Conservation (phyloP, 345 rosid genomes). For the Erysimum cheiranthoides region DNA sequence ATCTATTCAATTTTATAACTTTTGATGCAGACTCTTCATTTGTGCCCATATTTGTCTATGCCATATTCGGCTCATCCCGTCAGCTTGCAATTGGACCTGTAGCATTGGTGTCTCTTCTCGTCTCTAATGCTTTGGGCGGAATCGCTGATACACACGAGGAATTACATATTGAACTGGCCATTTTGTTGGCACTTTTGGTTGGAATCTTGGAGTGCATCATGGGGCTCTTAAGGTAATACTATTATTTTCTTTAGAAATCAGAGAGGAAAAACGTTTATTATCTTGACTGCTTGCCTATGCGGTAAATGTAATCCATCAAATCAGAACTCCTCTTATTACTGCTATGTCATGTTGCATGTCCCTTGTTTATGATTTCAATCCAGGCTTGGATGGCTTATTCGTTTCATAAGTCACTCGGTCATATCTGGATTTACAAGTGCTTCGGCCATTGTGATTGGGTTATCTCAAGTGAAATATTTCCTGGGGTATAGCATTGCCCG, state of each 20-base stretch:
- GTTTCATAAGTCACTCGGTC: constrained; percentile 98
- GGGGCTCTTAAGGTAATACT: constrained; percentile 87
- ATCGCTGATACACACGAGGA: constrained; percentile 72
- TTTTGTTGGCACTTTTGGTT: constrained; percentile 89
- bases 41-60: constrained; percentile 90
- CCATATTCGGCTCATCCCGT: constrained; percentile 90
- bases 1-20: constrained; percentile 25
- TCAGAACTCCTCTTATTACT: background rate
- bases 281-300: constrained; percentile 1
- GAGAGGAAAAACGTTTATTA: background rate
- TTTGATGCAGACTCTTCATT: constrained; percentile 82
- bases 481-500: constrained; percentile 81
- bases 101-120: constrained; percentile 97
- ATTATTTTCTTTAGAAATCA: background rate
- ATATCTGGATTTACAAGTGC: constrained; percentile 97
- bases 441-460: constrained; percentile 94
- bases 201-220: constrained; percentile 89
- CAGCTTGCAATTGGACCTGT: constrained; percentile 99
- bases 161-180: constrained; percentile 88
- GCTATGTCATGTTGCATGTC: background rate
- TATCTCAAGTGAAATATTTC: constrained; percentile 95
- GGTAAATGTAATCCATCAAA: background rate
- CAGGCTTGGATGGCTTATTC: constrained; percentile 99
- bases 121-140: constrained; percentile 80
- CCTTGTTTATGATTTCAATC: constrained; percentile 27